Conservation (phyloP, 164 flowering plant genomes). For the Brasenia schreberi region DNA sequence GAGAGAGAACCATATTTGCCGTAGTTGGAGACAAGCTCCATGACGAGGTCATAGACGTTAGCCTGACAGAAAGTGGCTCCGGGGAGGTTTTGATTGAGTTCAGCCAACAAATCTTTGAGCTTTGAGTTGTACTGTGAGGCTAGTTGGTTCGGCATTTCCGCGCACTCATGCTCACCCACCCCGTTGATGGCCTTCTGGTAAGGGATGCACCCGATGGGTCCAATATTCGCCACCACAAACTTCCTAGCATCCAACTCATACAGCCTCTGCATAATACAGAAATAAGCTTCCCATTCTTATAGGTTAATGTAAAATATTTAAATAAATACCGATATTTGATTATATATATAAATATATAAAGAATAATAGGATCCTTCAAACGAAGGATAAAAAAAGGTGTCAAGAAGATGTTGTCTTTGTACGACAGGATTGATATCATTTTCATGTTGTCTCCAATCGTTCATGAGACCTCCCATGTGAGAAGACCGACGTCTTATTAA, state of each 20-base stretch:
- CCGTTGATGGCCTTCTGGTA: slow-evolving; percentile 81
- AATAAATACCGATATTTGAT: no score
- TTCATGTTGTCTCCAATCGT: no score
- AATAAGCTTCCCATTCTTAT: no score
- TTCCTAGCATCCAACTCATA: slow-evolving; percentile 78
- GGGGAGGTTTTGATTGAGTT: slow-evolving; percentile 55
- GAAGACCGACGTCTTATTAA: no score
- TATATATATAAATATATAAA: no score
- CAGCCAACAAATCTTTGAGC: slow-evolving; percentile 45
- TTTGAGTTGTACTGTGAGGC: slow-evolving; percentile 57
- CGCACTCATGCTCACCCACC: slow-evolving; percentile 45
- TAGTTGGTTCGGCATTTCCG: slow-evolving; percentile 59
- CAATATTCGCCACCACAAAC: slow-evolving; percentile 71
- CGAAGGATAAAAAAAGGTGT: no score
- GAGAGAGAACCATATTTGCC: slow-evolving; percentile 41
- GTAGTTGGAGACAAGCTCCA: slow-evolving; percentile 72
- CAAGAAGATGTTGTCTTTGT: no score
- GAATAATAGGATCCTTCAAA: no score
- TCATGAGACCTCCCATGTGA: no score
- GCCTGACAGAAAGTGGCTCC: slow-evolving; percentile 73
- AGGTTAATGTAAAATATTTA: no score
- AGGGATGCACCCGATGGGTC: slow-evolving; percentile 93
- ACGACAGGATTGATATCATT: no score
- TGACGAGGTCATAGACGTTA: slow-evolving; percentile 69
- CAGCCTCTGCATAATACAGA: slow-evolving; percentile 41